phyloP scores from a whole-genome alignment of 805 yeast species.

The Metschnikowia drakensbergensis region DNA sequence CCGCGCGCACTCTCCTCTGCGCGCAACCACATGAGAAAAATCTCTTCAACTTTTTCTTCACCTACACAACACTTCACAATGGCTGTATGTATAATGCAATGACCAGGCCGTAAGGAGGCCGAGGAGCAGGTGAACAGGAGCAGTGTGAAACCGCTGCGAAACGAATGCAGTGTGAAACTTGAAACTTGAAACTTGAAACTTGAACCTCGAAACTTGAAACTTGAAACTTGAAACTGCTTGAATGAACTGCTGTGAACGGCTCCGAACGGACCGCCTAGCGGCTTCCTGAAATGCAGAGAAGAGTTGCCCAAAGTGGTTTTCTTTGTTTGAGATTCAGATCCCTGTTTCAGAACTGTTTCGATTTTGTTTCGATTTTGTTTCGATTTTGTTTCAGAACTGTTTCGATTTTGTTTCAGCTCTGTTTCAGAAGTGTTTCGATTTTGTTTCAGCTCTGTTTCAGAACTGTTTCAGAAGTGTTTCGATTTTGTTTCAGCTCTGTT shows the following conservation, averaged over 20 bases:
- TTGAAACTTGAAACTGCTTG: no score
- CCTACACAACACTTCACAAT: constrained; percentile 16
- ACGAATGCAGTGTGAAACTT: not conserved
- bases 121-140: not conserved
- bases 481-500: no score
- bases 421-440: no score
- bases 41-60: constrained; percentile 5
- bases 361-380: not conserved
- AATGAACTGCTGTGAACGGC: no score
- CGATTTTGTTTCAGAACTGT: no score
- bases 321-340: no score
- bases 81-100: constrained; percentile 20
- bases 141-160: not conserved
- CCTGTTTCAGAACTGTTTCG: not conserved
- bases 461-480: no score
- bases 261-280: no score
- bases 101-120: not conserved
- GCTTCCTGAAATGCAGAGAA: no score
- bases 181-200: not conserved
- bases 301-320: not conserved
- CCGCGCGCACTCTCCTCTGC: constrained; percentile 7
- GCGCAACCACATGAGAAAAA: constrained; percentile 4
- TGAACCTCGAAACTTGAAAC: no score
- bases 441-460: no score
- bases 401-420: no score